phyloP scores from a whole-genome alignment of 1,284 basidiomycete species.

The Trametes hirsuta region DNA sequence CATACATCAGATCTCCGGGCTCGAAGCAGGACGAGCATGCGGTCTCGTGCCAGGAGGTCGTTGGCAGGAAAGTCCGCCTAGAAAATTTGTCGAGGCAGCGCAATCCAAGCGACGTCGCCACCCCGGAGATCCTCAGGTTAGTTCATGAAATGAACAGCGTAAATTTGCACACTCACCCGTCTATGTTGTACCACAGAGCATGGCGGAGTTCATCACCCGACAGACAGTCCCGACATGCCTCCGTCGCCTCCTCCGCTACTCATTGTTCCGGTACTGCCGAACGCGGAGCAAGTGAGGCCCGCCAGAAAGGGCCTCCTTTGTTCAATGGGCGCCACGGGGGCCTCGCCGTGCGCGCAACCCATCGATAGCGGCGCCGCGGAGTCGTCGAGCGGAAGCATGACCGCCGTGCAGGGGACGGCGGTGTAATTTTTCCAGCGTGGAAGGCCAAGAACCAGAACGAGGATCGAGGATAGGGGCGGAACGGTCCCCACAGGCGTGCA shows the following conservation, averaged over 20 bases:
- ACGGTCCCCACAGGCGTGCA: neutral
- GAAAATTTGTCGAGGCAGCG: neutral
- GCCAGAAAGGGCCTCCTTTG: no score
- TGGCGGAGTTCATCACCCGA: neutral
- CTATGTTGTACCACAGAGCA: neutral
- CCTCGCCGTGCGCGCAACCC: neutral
- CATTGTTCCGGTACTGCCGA: neutral
- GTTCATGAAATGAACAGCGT: neutral
- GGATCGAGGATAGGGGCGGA: neutral
- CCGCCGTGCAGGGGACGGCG: neutral
- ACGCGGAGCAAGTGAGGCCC: no score
- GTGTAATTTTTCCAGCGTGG: neutral
- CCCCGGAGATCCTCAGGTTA: neutral
- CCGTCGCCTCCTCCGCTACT: neutral
- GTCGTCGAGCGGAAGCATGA: neutral
- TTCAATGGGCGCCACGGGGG: neutral
- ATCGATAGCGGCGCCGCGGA: slow-evolving; percentile 15
- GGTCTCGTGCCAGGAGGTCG: neutral
- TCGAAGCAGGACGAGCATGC: neutral
- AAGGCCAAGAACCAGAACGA: neutral
- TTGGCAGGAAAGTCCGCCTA: neutral
- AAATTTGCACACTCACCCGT: neutral
- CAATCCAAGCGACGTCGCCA: neutral
- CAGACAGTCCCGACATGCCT: neutral
- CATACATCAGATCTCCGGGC: neutral